phyloP scores from a whole-genome alignment of 331 rosid genomes.

The Quercus lobata region DNA sequence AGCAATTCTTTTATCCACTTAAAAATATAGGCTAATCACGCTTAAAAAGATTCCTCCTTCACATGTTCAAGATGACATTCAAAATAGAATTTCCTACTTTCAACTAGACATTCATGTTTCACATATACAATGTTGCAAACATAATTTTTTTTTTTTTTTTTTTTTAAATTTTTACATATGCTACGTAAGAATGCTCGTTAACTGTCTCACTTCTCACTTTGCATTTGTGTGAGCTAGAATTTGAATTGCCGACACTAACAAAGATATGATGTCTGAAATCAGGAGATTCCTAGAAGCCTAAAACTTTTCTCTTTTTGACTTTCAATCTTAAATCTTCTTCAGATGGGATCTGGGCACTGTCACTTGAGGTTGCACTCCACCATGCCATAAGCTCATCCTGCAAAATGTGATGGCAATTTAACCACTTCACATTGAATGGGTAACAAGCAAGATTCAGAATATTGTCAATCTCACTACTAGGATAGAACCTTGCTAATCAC shows the following conservation, averaged over 20 bases:
- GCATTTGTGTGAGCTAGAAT: neutral
- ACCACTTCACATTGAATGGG: neutral
- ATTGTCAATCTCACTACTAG: neutral
- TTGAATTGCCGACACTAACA: neutral
- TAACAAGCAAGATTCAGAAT: neutral
- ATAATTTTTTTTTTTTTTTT: neutral
- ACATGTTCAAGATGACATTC: neutral
- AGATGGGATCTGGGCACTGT: slow-evolving; percentile 42
- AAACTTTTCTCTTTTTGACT: slow-evolving; percentile 43
- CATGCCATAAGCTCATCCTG: slow-evolving; percentile 95
- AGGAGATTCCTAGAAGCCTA: slow-evolving; percentile 50
- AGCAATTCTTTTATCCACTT: no score
- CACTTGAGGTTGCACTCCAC: slow-evolving; percentile 58
- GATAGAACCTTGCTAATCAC: neutral
- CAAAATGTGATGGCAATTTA: neutral
- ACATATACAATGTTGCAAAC: neutral
- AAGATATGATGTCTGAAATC: neutral
- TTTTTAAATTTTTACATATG: neutral
- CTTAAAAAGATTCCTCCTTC: neutral
- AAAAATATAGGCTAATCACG: no score
- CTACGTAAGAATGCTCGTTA: neutral
- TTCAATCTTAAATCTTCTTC: slow-evolving; percentile 54
- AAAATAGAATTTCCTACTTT: neutral
- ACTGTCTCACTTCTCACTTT: neutral
- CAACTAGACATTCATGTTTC: neutral